Conservation (phyloP, 176 grass and related monocot genomes). For the Triticum aestivum region IWGSC_CS_RefSeq_v2.1 NC_057797.1:597255870-597256369, state of each 20-base stretch:
- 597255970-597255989: conserved; percentile 67
- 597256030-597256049: conserved; percentile 45
- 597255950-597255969: conserved; percentile 72
- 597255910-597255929: conserved; percentile 27
- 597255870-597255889: conserved; percentile 27
- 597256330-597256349: conserved; percentile 67
- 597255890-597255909: not conserved
- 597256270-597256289: conserved; percentile 62
- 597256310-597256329: conserved; percentile 41
- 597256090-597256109: conserved; percentile 57
- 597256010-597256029: conserved; percentile 4
- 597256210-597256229: conserved; percentile 86
- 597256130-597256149: conserved; percentile 75
- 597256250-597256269: conserved; percentile 79
- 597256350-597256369: conserved; percentile 62
- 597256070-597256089: conserved; percentile 60
- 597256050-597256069: conserved; percentile 75
- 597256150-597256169: conserved; percentile 77
- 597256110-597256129: conserved; percentile 65
- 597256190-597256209: conserved; percentile 81
- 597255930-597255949: conserved; percentile 37
- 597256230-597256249: conserved; percentile 68
- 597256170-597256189: conserved; percentile 65
- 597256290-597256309: conserved; percentile 38
- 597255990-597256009: conserved; percentile 58